Conservation (phyloP, 2,329 filamentous ascomycete genomes). For the Calonectria montana region DNA sequence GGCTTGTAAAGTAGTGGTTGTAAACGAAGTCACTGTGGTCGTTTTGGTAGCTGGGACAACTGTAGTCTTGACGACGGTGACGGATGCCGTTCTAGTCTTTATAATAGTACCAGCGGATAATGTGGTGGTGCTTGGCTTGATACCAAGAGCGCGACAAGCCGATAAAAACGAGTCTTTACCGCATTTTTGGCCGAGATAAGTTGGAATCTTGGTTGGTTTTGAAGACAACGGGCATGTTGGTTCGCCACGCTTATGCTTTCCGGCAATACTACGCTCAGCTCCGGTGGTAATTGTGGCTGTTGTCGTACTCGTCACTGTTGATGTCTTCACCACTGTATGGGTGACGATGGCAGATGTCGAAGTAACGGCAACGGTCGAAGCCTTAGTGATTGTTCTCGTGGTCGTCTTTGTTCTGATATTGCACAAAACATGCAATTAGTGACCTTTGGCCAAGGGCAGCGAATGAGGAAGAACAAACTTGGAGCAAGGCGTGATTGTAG, state of each 20-base stretch:
- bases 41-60: background rate
- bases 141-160: background rate
- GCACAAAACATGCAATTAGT: too few species aligned
- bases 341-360: background rate
- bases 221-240: background rate
- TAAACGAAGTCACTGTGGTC: background rate
- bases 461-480: background rate
- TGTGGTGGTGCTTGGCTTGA: background rate
- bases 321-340: background rate
- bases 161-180: background rate
- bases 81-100: background rate
- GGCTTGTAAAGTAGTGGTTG: background rate
- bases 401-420: background rate
- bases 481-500: background rate
- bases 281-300: background rate
- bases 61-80: background rate
- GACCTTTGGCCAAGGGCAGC: background rate
- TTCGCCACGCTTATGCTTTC: background rate
- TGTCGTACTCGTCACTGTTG: background rate
- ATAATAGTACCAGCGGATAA: background rate
- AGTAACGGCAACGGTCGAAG: background rate
- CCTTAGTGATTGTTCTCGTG: background rate
- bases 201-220: background rate
- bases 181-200: background rate
- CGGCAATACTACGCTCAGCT: too few species aligned